These are phyloP conservation scores for Xerophyta viscosa DNA, from an alignment of 106 monocot species.

Conservation along the genomic window DNA sequence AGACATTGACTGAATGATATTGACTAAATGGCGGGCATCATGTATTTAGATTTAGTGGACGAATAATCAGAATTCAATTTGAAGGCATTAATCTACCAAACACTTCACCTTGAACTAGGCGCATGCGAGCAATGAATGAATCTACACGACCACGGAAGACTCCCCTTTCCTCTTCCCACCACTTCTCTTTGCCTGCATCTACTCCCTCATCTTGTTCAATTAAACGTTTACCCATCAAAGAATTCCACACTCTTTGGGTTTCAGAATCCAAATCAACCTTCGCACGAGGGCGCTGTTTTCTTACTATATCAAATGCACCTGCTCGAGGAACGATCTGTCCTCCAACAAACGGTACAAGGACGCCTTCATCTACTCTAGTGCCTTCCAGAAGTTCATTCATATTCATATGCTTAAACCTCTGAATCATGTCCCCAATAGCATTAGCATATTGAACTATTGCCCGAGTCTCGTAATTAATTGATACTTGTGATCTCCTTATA, in stretches of 20 bases:
- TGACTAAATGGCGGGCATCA: no score
- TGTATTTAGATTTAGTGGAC: no score
- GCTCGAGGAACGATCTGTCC: slow-evolving; percentile 34
- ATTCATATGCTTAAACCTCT: slow-evolving; percentile 15
- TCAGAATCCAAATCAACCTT: slow-evolving; percentile 76
- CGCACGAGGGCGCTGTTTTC: slow-evolving; percentile 38
- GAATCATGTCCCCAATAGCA: slow-evolving; percentile 20
- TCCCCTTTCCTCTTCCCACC: slow-evolving; percentile 66
- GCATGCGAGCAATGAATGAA: slow-evolving; percentile 74
- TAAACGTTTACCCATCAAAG: slow-evolving; percentile 39
- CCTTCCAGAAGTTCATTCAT: slow-evolving; percentile 13
- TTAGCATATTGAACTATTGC: slow-evolving; percentile 10
- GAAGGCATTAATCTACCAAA: neutral
- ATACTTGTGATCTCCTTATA: slow-evolving; percentile 4
- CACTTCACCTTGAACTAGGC: slow-evolving; percentile 62
- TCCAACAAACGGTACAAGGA: slow-evolving; percentile 35
- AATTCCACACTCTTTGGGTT: slow-evolving; percentile 70
- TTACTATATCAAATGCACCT: slow-evolving; percentile 13
- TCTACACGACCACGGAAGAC: slow-evolving; percentile 52
- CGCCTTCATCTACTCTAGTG: slow-evolving; percentile 4
- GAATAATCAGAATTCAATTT: no score
- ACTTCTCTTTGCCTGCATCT: slow-evolving; percentile 39
- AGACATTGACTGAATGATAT: no score
- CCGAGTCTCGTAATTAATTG: neutral
- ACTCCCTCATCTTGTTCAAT: slow-evolving; percentile 14